These are phyloP conservation scores for Populus euphratica DNA, from an alignment of 345 rosid species.

Conservation along the genomic window DNA sequence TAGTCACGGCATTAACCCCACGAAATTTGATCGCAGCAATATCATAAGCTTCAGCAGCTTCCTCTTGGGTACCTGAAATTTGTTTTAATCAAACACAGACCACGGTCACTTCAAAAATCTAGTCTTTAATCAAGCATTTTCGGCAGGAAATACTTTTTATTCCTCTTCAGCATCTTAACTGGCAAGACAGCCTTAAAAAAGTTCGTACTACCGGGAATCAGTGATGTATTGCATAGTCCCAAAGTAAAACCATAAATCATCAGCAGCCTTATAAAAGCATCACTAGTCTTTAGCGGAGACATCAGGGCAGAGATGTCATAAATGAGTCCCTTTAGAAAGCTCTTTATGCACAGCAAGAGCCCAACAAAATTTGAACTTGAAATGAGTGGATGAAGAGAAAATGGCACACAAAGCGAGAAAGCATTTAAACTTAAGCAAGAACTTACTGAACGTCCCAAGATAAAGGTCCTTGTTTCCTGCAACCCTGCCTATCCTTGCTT, in stretches of 20 bases:
- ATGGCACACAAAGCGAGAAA: neutral
- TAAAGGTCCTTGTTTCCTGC: constrained; percentile 90
- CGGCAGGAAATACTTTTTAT: neutral
- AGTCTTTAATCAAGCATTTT: constrained; percentile 3
- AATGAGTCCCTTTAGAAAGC: constrained; percentile 15
- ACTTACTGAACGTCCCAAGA: constrained; percentile 80
- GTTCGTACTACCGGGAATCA: constrained; percentile 11
- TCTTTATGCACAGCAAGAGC: constrained; percentile 15
- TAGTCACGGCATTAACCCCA: constrained; percentile 71
- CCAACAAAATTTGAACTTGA: constrained; percentile 14
- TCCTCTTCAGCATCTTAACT: neutral
- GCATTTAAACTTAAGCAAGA: neutral
- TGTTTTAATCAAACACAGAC: neutral
- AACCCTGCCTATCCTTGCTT: constrained; percentile 80
- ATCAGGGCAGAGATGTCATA: constrained; percentile 21
- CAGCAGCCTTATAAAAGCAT: constrained; percentile 49
- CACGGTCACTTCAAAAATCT: neutral
- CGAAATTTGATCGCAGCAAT: constrained; percentile 79
- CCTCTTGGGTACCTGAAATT: constrained; percentile 70
- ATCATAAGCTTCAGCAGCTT: constrained; percentile 84
- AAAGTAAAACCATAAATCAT: constrained; percentile 21
- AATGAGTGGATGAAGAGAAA: constrained; percentile 5
- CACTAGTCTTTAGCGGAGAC: constrained; percentile 34
- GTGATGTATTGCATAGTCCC: constrained; percentile 12
- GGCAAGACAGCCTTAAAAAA: constrained; percentile 28